phyloP scores from a whole-genome alignment of 371 early-diverging fungal genomes.

The Funneliformis caledonium region DNA sequence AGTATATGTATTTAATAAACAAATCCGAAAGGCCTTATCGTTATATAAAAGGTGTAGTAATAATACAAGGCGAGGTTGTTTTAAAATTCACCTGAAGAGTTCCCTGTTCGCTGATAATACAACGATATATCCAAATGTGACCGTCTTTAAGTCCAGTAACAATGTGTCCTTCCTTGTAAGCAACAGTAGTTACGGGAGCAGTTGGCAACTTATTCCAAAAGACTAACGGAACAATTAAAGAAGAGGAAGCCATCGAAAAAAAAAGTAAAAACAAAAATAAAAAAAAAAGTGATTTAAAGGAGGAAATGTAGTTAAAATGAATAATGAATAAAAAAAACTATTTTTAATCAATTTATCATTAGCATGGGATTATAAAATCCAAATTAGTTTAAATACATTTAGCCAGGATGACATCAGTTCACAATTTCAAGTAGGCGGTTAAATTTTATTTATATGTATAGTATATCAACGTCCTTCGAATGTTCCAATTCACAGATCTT shows the following conservation, averaged over 20 bases:
- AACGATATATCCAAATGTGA: conserved; percentile 37
- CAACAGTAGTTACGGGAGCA: conserved; percentile 21
- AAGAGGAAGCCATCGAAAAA: conserved; percentile 19
- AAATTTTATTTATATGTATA: too few relatives aligned
- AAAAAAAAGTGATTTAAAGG: background rate
- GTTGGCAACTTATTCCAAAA: conserved; percentile 28
- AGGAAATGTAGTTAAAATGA: background rate
- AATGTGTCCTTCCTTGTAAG: conserved; percentile 35
- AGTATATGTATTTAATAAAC: background rate
- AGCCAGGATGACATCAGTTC: too few relatives aligned
- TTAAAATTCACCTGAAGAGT: conserved; percentile 13
- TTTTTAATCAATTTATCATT: too few relatives aligned
- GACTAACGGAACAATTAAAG: conserved; percentile 20
- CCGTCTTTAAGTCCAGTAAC: conserved; percentile 36
- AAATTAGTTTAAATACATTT: too few relatives aligned
- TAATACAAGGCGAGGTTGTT: background rate
- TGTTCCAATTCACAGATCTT: too few relatives aligned
- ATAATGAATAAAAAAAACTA: too few relatives aligned
- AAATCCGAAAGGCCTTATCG: background rate
- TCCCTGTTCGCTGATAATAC: conserved; percentile 21
- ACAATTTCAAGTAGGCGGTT: too few relatives aligned
- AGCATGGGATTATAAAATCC: too few relatives aligned
- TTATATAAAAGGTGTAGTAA: background rate
- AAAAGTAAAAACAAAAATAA: background rate
- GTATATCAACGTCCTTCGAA: too few relatives aligned